These are phyloP conservation scores for Xylariaceae sp. DNA, from an alignment of 2,329 filamentous ascomycete species.

Conservation along the genomic window DNA sequence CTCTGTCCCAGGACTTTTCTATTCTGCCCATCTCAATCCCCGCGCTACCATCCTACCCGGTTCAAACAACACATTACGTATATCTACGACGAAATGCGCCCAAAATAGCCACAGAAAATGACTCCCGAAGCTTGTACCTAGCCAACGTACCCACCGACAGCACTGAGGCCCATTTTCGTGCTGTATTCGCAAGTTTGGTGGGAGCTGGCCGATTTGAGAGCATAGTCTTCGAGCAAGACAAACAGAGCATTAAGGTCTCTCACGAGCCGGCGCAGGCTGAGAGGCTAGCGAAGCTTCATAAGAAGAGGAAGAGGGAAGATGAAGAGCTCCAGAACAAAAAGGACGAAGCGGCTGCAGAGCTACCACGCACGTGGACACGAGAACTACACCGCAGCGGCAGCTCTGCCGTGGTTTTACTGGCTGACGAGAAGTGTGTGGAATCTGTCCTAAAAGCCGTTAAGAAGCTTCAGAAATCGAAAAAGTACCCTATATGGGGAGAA, in stretches of 20 bases:
- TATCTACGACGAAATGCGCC: conserved; percentile 86
- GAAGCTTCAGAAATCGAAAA: conserved; percentile 64
- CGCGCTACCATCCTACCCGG: conserved; percentile 65
- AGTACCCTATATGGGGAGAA: conserved; percentile 71
- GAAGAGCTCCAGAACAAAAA: conserved; percentile 48
- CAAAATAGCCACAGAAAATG: conserved; percentile 74
- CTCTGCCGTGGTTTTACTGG: conserved; percentile 81
- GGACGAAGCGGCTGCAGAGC: conserved; percentile 62
- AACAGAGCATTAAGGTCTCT: conserved; percentile 46
- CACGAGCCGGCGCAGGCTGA: conserved; percentile 53
- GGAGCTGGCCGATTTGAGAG: conserved; percentile 79
- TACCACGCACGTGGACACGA: conserved; percentile 78
- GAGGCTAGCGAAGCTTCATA: conserved; percentile 49
- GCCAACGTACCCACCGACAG: conserved; percentile 88
- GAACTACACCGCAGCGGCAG: conserved; percentile 74
- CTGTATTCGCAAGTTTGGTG: conserved; percentile 75
- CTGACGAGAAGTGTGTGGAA: conserved; percentile 80
- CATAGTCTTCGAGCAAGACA: conserved; percentile 74
- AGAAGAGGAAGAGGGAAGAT: conserved; percentile 56
- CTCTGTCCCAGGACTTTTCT: conserved; percentile 66
- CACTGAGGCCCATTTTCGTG: conserved; percentile 76
- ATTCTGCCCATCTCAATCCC: conserved; percentile 73
- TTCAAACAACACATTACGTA: conserved; percentile 75
- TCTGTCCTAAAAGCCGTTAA: conserved; percentile 76
- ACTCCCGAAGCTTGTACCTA: conserved; percentile 83